Percentiles rank a stretch among this genome's conserved stretches.
These are phyloP conservation scores for Apiospora pterosperma DNA, from an alignment of 2,329 filamentous ascomycete genomes.

Conservation along the genomic window DNA sequence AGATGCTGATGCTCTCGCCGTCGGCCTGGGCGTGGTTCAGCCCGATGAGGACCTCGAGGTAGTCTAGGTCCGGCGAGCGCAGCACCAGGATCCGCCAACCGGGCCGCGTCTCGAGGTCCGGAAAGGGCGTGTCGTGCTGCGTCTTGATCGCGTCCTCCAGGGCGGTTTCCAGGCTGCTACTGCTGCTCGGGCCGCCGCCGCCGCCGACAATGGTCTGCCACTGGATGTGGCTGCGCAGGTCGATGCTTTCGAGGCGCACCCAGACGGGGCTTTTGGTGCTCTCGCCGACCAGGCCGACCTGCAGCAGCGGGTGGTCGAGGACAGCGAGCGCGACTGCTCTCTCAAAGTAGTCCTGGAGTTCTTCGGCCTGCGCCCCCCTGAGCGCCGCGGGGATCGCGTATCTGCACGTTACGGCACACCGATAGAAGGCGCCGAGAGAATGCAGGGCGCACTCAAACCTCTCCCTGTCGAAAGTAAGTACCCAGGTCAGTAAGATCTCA, in stretches of 20 bases:
- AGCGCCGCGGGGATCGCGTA: neutral
- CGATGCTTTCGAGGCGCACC: conserved; percentile 13
- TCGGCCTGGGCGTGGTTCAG: conserved; percentile 25
- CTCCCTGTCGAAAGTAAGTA: neutral
- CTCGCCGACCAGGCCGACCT: conserved; percentile 15
- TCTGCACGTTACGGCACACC: neutral
- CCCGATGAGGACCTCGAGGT: conserved; percentile 23
- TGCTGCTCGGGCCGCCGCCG: neutral
- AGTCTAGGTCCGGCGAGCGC: conserved; percentile 3
- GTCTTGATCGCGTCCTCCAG: neutral
- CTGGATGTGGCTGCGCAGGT: conserved; percentile 15
- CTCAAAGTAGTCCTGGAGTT: conserved; percentile 7
- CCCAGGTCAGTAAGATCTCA: neutral
- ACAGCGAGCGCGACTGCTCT: conserved; percentile 13
- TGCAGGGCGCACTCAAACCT: conserved; percentile 1
- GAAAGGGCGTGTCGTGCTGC: conserved; percentile 15
- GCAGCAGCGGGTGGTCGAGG: conserved; percentile 16
- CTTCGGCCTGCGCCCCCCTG: neutral
- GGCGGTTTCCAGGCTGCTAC: neutral
- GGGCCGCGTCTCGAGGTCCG: conserved; percentile 18
- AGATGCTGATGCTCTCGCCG: conserved; percentile 27
- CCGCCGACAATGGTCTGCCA: conserved; percentile 11
- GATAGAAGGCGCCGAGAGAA: neutral
- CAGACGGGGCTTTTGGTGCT: conserved; percentile 13
- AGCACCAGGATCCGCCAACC: conserved; percentile 22